Evolutionary conservation across 495 filamentous ascomycete species (phyloP).

Genomic region (Thermothielavioides terrestris): DNA sequence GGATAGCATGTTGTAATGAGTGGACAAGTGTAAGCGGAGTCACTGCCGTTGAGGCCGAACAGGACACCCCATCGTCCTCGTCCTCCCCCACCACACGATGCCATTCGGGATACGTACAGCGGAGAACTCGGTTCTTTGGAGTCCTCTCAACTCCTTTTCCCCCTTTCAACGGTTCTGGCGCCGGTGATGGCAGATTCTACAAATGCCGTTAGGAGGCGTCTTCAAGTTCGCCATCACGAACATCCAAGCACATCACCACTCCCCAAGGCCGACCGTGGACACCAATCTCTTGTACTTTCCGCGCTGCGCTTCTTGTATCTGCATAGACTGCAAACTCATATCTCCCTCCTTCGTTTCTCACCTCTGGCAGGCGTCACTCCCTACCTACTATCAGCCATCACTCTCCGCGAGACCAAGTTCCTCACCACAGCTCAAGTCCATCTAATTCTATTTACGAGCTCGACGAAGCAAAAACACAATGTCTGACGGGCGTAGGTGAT

Average conservation of each 20-base stretch:
- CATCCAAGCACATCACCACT: slow-evolving; percentile 19
- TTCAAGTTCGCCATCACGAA: slow-evolving; percentile 9
- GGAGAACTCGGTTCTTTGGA: slow-evolving; percentile 5
- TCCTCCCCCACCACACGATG: not conserved
- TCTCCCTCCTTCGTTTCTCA: slow-evolving; percentile 4
- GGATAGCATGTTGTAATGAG: not conserved
- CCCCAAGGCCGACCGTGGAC: not conserved
- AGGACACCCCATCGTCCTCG: not conserved
- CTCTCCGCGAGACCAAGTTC: not conserved
- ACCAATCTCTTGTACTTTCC: slow-evolving; percentile 26
- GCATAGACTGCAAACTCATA: slow-evolving; percentile 15
- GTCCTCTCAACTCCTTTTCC: slow-evolving; percentile 4
- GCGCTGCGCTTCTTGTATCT: slow-evolving; percentile 15
- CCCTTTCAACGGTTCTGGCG: slow-evolving; percentile 12
- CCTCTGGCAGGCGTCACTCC: slow-evolving; percentile 1
- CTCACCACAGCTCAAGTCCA: not conserved
- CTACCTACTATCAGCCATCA: not conserved
- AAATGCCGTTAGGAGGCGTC: slow-evolving; percentile 21
- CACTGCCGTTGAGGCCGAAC: not conserved
- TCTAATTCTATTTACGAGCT: not conserved
- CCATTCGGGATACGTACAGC: slow-evolving; percentile 12
- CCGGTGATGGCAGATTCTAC: slow-evolving; percentile 23
- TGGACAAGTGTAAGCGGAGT: not conserved
- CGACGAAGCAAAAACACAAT: slow-evolving; percentile 10
- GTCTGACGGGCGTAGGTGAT: slow-evolving; percentile 29